These are phyloP conservation scores for Aspergillus unguis DNA, from an alignment of 2,329 filamentous ascomycete genomes.

Conservation along the genomic window DNA sequence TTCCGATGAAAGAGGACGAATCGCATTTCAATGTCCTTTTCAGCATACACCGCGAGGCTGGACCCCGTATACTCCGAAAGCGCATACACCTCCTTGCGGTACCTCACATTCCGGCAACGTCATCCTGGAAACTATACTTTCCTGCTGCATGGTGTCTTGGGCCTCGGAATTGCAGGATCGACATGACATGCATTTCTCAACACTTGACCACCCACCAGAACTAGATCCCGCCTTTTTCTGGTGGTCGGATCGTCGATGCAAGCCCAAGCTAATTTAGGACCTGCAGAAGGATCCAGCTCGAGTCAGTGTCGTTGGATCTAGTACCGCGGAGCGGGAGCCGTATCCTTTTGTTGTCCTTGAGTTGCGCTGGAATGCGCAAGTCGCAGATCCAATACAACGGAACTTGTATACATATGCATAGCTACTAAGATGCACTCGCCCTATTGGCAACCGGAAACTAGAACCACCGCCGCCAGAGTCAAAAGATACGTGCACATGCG, in stretches of 20 bases:
- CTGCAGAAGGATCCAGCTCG: not conserved
- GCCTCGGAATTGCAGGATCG: too few species aligned
- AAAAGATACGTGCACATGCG: constrained; percentile 2
- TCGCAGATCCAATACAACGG: not conserved
- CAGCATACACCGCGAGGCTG: not conserved
- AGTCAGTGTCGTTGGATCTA: constrained; percentile 5
- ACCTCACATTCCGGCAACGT: too few species aligned
- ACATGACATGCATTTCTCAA: too few species aligned
- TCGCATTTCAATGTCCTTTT: not conserved
- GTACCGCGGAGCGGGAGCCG: not conserved
- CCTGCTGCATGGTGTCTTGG: too few species aligned
- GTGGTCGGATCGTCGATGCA: not conserved
- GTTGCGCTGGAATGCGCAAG: constrained; percentile 9
- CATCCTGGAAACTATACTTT: too few species aligned
- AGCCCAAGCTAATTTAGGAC: not conserved
- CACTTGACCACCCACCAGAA: not conserved
- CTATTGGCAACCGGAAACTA: not conserved
- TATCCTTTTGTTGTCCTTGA: not conserved
- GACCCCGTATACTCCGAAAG: too few species aligned
- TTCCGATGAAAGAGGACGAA: not conserved
- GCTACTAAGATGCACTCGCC: constrained; percentile 4
- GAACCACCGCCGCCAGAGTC: not conserved
- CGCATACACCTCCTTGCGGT: too few species aligned
- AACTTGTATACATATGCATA: constrained; percentile 3
- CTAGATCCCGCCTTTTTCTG: not conserved